Conservation (phyloP, 495 filamentous ascomycete genomes). For the Cetradonia linearis region DNA sequence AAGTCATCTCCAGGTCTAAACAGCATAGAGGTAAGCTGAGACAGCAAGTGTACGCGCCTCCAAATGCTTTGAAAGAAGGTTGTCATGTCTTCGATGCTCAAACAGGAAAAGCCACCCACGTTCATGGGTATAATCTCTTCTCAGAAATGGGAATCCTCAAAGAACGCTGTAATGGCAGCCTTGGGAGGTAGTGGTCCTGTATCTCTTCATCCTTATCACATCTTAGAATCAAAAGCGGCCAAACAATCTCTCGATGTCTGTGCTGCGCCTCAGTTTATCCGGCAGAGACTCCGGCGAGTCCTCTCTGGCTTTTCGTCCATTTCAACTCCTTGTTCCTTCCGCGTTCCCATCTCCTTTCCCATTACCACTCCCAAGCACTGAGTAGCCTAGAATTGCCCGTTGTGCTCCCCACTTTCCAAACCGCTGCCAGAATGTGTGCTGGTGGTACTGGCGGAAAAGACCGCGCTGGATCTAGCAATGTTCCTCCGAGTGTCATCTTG, state of each 20-base stretch:
- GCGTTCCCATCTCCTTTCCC: neutral
- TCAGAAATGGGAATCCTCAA: constrained; percentile 34
- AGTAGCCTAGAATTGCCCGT: neutral
- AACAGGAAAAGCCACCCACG: constrained; percentile 62
- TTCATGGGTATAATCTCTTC: constrained; percentile 54
- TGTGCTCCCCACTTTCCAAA: neutral
- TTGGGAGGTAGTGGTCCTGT: neutral
- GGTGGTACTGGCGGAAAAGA: neutral
- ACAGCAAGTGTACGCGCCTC: constrained; percentile 70
- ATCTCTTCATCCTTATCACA: neutral
- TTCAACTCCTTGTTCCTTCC: neutral
- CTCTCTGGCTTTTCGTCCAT: neutral
- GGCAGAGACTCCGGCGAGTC: neutral
- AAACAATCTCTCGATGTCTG: neutral
- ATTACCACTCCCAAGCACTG: neutral
- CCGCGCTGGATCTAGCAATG: neutral
- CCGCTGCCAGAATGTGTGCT: neutral
- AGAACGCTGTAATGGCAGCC: neutral
- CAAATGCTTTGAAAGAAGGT: constrained; percentile 67
- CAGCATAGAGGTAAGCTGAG: constrained; percentile 23
- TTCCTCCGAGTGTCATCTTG: neutral
- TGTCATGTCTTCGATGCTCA: constrained; percentile 61
- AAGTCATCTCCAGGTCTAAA: constrained; percentile 29
- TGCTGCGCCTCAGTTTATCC: neutral
- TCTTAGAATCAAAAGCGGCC: neutral